Evolutionary conservation across 306 rosid genomes (phyloP).

Genomic region (Pterocarpus macrocarpus): DNA sequence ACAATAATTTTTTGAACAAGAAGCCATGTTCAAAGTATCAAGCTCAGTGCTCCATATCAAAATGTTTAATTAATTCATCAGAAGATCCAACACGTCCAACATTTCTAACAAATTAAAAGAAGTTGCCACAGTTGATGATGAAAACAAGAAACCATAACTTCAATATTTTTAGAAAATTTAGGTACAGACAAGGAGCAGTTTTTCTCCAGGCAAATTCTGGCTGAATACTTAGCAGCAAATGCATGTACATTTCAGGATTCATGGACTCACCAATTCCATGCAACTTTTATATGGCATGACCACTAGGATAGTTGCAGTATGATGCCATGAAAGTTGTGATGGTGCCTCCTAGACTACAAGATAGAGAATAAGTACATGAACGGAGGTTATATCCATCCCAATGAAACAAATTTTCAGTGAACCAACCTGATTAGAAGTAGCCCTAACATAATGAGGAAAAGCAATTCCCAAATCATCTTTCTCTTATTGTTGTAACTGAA

Average conservation of each 20-base stretch:
- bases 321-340: conserved; percentile 84
- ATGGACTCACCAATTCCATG: conserved; percentile 67
- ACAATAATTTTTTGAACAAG: neutral
- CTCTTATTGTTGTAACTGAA: conserved; percentile 91
- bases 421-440: conserved; percentile 77
- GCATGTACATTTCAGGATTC: conserved; percentile 28
- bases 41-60: neutral
- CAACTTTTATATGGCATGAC: conserved; percentile 81
- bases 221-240: conserved; percentile 11
- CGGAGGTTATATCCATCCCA: conserved; percentile 23
- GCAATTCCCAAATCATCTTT: conserved; percentile 79
- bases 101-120: conserved; percentile 26
- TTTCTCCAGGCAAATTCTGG: neutral
- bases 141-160: neutral
- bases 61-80: neutral
- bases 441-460: conserved; percentile 72
- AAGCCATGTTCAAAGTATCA: neutral
- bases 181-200: conserved; percentile 31
- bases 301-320: conserved; percentile 89
- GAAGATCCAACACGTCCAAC: conserved; percentile 10
- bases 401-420: conserved; percentile 40
- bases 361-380: conserved; percentile 50
- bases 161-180: conserved; percentile 21
- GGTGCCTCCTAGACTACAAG: conserved; percentile 87
- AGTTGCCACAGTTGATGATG: neutral